Base-by-base conservation (phyloP, 164 flowering plant species). In the Protea cynaroides region DNA sequence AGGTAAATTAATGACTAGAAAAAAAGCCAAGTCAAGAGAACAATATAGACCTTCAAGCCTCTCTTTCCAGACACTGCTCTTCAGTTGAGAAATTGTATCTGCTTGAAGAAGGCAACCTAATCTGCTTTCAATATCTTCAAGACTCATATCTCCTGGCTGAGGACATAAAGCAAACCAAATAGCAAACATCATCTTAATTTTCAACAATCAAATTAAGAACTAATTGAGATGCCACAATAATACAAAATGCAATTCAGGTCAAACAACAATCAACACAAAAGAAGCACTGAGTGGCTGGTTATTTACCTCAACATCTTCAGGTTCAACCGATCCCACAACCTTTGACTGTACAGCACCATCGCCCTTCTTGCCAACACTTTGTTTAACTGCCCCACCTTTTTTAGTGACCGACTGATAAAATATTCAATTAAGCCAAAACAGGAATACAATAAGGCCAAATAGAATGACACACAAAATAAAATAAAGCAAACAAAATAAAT, bases 61-160 rank as follows among this genome's bases (percentile, higher is more conserved):
- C 72, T 95, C 99, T 79, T 95, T 95, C 99, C 99, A 95, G 22
- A 80, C 97, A 67, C 87, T 66, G 76, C 99, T 95, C 77, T 90
- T 95, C 65, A 95, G 71, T 74, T 84, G 96, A 55, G 89, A 67
- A 44, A 95, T 71, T 6, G 96, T 86, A 57, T 92, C 92, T 40
- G 80, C 80, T 65, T 82, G 82, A 25, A 92, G 55, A 62, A 88
- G 76, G 47, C 89, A 85, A 58, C 92, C 96, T 69, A 92, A 61
- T 79, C 85, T 83, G 81, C 79, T 82, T 78, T 95, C 99, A 72
- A 95, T 88, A 72, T 95, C 99, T 71, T 95, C 96, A 74, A 95
- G 93, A 59, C 89, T 77, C 99, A 95, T 95, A 34, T 95, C 99
- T 44, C 84, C 74, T 18, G 99, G 99, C 99, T 95, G 87, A 66